Base-by-base conservation (phyloP, 768 basidiomycete genomes). In the Paxillus rubicundulus region DNA sequence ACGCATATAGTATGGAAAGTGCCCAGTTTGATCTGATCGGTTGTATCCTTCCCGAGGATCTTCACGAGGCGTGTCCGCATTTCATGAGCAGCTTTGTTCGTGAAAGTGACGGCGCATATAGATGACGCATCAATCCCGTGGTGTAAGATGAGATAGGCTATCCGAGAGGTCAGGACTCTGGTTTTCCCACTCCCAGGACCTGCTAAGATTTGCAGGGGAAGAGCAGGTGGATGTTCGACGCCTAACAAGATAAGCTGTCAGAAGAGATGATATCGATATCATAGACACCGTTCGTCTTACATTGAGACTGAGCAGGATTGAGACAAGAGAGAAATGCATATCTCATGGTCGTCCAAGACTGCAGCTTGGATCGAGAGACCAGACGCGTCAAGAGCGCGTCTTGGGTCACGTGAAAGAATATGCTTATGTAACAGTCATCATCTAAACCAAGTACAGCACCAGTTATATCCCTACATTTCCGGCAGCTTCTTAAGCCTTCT, bases 1-100 rank as follows among this genome's bases (percentile, higher is more conserved):
- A 84, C 87, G 62, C 89, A 92, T 1, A 89, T 71, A 0, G 87
- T 79, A 63, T 92, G 89, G 59, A 91, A 92, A 0, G 89, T 92
- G 6, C 89, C 89, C 84, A 82, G 73, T 56, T 75, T 76, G 20
- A 94, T 73, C 36, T 76, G 70, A 10, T 72, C 69, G 0, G 84
- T 85, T 2, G 61, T 62, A 24, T 78, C 67, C 36, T 81, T 77
- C 4, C 91, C 92, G 33, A 96, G 76, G 3, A 93, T 69, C 54
- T 78, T 80, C 17, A 71, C 70, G 28, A 96, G 72, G 4, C 92
- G 77, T 46, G 81, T 76, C 47, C 81, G 77, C 90, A 94, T 92
- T 72, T 94, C 92, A 54, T 82, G 86, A 1, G 92, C 90, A 14
- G 92, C 91, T 68, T 92, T 92, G 72, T 92, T 92, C 9, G 92